Evolutionary conservation across 805 yeast genomes (phyloP).

Genomic region (Zygotorulaspora florentina): DNA sequence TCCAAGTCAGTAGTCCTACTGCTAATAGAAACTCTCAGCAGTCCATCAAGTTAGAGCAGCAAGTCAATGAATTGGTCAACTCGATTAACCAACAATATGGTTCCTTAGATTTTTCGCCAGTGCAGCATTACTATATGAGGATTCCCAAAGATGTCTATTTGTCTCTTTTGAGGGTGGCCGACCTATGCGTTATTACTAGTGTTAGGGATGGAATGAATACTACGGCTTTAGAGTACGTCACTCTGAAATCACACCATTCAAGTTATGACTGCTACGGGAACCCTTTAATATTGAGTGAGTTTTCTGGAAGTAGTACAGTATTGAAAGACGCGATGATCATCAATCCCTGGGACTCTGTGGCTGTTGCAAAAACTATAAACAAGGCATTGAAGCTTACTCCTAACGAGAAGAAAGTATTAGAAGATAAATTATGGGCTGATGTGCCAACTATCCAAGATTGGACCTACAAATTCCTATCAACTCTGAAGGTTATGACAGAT

Average conservation of each 20-base stretch:
- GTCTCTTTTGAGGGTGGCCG: conserved; percentile 85
- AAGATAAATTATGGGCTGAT: conserved; percentile 52
- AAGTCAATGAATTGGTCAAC: conserved; percentile 76
- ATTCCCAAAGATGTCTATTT: conserved; percentile 83
- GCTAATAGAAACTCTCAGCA: conserved; percentile 32
- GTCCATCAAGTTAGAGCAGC: conserved; percentile 64
- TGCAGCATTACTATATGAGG: conserved; percentile 88
- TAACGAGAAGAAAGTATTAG: conserved; percentile 43
- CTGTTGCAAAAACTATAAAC: conserved; percentile 81
- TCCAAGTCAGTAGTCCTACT: conserved; percentile 83
- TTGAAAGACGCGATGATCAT: conserved; percentile 72
- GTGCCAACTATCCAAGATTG: conserved; percentile 79
- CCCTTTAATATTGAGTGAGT: conserved; percentile 86
- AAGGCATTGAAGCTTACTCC: conserved; percentile 56
- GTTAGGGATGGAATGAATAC: conserved; percentile 97
- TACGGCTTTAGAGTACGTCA: conserved; percentile 86
- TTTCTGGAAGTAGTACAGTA: conserved; percentile 80
- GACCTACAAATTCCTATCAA: conserved; percentile 60
- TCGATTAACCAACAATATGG: conserved; percentile 85
- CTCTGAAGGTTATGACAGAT: conserved; percentile 40
- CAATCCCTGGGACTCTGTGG: conserved; percentile 96
- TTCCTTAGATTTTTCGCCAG: conserved; percentile 74
- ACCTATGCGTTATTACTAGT: conserved; percentile 81
- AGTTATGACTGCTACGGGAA: conserved; percentile 38
- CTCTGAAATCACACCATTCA: conserved; percentile 62